A percentile compares a stretch with the other conserved stretches of the same genome.
Conservation (phyloP, 345 rosid genomes). For the Salix dunnii region DNA sequence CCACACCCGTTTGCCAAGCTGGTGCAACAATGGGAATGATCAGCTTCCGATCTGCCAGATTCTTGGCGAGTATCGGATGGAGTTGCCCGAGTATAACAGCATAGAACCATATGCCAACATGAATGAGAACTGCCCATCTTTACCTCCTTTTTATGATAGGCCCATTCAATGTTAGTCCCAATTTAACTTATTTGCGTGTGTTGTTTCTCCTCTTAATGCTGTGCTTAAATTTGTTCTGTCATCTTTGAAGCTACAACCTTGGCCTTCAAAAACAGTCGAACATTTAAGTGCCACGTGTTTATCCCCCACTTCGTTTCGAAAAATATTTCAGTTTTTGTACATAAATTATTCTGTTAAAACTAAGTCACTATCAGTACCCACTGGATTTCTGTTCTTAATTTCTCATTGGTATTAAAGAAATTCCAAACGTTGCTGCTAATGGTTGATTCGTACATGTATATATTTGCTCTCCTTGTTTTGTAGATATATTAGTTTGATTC, state of each 20-base stretch:
- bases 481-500: too few species aligned
- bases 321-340: not conserved
- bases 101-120: conserved; percentile 77
- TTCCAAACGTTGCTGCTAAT: not conserved
- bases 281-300: not conserved
- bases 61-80: conserved; percentile 84
- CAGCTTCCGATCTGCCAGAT: conserved; percentile 76
- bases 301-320: not conserved
- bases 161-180: conserved; percentile 52
- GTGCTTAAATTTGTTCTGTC: not conserved
- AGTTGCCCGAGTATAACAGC: conserved; percentile 74
- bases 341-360: too few species aligned
- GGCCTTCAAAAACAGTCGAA: not conserved
- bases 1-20: conserved; percentile 66
- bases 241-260: not conserved
- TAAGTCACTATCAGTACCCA: not conserved
- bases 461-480: too few species aligned
- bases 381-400: not conserved
- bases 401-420: not conserved
- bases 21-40: conserved; percentile 63
- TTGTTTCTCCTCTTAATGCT: not conserved
- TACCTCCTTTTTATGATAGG: conserved; percentile 81
- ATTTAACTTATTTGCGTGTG: not conserved
- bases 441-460: too few species aligned
- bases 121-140: conserved; percentile 90